phyloP scores from a whole-genome alignment of 2,329 filamentous ascomycete genomes.

The Aspergillus costaricaensis region DNA sequence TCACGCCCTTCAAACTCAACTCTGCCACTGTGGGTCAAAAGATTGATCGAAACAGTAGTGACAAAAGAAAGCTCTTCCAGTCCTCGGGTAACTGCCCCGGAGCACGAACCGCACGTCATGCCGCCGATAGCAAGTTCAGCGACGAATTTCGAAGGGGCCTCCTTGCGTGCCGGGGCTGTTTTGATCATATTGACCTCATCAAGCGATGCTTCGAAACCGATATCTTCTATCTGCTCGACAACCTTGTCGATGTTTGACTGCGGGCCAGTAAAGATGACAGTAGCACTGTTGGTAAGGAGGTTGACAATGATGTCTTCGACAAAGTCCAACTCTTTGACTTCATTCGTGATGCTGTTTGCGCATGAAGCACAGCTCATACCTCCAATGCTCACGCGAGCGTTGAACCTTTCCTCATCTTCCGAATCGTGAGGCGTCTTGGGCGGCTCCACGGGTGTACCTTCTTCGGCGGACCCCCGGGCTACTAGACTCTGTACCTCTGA shows the following conservation, averaged over 20 bases:
- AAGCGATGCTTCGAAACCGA: slow-evolving; percentile 51
- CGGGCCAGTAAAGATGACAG: slow-evolving; percentile 57
- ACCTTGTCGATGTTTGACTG: slow-evolving; percentile 49
- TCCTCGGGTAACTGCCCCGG: slow-evolving; percentile 51
- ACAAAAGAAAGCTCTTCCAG: slow-evolving; percentile 51
- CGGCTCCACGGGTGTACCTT: background rate
- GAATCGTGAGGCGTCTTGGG: background rate
- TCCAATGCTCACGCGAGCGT: slow-evolving; percentile 54
- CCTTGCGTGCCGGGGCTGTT: slow-evolving; percentile 6
- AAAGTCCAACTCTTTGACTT: slow-evolving; percentile 60
- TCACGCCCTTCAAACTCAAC: slow-evolving; percentile 52
- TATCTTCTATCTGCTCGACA: slow-evolving; percentile 51
- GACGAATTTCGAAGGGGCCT: slow-evolving; percentile 27
- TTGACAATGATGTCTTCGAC: slow-evolving; percentile 63
- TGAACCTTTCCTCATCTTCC: slow-evolving; percentile 21
- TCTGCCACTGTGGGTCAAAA: slow-evolving; percentile 53
- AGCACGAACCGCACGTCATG: slow-evolving; percentile 62
- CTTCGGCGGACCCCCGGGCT: background rate
- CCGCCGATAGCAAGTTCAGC: slow-evolving; percentile 56
- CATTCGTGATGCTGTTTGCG: slow-evolving; percentile 62
- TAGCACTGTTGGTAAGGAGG: slow-evolving; percentile 67
- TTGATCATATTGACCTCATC: slow-evolving; percentile 34
- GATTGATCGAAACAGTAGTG: slow-evolving; percentile 51
- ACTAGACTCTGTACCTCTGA: slow-evolving; percentile 9
- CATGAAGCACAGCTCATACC: slow-evolving; percentile 77